Evolutionary conservation across 306 rosid species (phyloP), one percentile per base, ranked within the genome.

Genomic region (Fragaria vesca): DNA sequence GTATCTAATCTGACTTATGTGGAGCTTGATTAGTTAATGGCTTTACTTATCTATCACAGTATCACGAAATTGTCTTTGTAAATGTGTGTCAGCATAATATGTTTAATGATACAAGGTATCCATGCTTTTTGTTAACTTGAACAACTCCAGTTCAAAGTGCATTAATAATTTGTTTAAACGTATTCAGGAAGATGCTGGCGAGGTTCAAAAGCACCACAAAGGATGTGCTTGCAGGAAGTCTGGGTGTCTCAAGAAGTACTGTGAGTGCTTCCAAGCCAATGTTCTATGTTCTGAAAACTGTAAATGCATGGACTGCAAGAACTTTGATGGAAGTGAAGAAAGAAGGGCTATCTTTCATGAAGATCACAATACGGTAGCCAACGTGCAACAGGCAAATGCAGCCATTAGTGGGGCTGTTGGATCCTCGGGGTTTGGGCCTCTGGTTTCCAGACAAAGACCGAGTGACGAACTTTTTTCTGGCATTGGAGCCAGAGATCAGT

Each of bases 201-300:
- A 86, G 78, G 68, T 62, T 87, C 97, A 88, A 84, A 91, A 87
- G 89, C 97, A 92, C 89, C 90, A 90, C 77, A 92, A 92, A 88
- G 97, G 97, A 80, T 92, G 97, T 71, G 84, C 90, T 80, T 92
- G 97, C 86, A 88, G 83, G 89, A 92, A 90, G 82, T 88, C 97
- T 63, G 97, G 94, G 79, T 92, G 97, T 85, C 97, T 92, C 52
- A 92, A 92, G 89, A 92, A 88, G 88, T 92, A 92, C 73, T 92
- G 97, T 4, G 97, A 92, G 85, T 92, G 97, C 85, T 92, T 85
- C 83, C 97, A 92, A 83, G 93, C 90, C 85, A 92, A 83, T 80
- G 74, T 90, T 80, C 84, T 85, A 66, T 91, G 95, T 82, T 91
- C 96, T 76, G 93, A 87, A 88, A 89, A 89, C 77, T 93, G 94